Conservation (phyloP, 1,284 basidiomycete species). For the Pseudozyma sp. region DNA sequence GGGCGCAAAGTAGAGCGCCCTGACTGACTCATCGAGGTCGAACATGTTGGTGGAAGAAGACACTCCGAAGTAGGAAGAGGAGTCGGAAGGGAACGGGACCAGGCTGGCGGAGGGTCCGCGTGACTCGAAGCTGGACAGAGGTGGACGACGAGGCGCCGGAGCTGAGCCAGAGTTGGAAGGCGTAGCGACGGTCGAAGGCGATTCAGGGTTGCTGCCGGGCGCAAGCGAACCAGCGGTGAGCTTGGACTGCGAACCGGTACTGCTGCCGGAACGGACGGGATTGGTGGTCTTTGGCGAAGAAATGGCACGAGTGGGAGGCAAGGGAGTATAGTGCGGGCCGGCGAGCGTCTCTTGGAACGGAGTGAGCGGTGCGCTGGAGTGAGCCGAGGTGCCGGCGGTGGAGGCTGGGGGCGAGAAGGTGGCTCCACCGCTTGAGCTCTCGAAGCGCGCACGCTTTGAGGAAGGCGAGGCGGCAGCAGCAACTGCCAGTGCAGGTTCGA, state of each 20-base stretch:
- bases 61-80: slow-evolving; percentile 27
- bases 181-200: neutral
- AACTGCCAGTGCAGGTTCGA: slow-evolving; percentile 16
- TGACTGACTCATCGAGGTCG: slow-evolving; percentile 64
- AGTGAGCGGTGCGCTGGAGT: slow-evolving; percentile 10
- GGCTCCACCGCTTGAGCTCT: slow-evolving; percentile 25
- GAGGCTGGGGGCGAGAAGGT: slow-evolving; percentile 9
- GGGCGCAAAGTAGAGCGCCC: slow-evolving; percentile 65
- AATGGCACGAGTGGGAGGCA: slow-evolving; percentile 39
- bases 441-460: slow-evolving; percentile 48
- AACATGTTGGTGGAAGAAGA: slow-evolving; percentile 53
- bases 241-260: slow-evolving; percentile 7
- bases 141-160: slow-evolving; percentile 10
- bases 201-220: slow-evolving; percentile 21
- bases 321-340: slow-evolving; percentile 35
- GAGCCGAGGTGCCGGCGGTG: neutral
- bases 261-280: slow-evolving; percentile 26
- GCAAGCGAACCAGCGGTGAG: neutral
- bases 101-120: slow-evolving; percentile 24
- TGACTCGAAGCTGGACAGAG: slow-evolving; percentile 6
- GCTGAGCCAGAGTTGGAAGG: slow-evolving; percentile 13
- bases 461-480: slow-evolving; percentile 37
- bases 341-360: slow-evolving; percentile 23
- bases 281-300: slow-evolving; percentile 13
- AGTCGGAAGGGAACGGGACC: slow-evolving; percentile 28